phyloP scores from a whole-genome alignment of 108 stramenopile genomes.

The Discostella stelligeroides region DNA sequence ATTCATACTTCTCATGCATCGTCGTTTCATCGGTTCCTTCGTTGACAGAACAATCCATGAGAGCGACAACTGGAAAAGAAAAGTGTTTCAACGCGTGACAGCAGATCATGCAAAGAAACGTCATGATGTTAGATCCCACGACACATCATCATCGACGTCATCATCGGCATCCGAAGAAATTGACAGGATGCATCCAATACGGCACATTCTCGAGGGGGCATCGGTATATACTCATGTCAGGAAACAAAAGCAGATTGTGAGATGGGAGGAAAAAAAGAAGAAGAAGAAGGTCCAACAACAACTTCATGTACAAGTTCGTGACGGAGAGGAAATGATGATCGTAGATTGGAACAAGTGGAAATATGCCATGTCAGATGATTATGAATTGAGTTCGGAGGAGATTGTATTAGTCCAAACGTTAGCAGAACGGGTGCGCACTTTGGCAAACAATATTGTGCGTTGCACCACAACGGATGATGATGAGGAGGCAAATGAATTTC shows the following conservation, averaged over 20 bases:
- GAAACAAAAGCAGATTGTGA: conserved; percentile 6
- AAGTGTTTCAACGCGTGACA: conserved; percentile 10
- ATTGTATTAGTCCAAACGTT: conserved; percentile 22
- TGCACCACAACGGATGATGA: too few relatives aligned
- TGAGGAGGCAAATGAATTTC: neutral
- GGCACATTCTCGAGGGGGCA: conserved; percentile 37
- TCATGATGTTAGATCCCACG: conserved; percentile 5
- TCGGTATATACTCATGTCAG: conserved; percentile 33
- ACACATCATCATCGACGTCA: too few relatives aligned
- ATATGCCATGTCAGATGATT: conserved; percentile 48
- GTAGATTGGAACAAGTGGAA: conserved; percentile 50
- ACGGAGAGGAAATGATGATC: conserved; percentile 1
- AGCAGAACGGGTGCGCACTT: conserved; percentile 23
- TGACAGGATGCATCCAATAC: conserved; percentile 27
- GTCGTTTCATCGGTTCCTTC: neutral
- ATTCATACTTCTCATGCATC: neutral
- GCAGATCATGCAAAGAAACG: conserved; percentile 17
- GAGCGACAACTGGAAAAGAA: conserved; percentile 5
- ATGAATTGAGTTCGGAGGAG: conserved; percentile 24
- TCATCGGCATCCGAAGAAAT: conserved; percentile 15
- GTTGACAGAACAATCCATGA: neutral
- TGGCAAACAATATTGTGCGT: neutral
- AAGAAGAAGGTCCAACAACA: neutral
- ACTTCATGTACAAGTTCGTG: neutral
- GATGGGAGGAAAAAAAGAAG: conserved; percentile 4